phyloP scores from a whole-genome alignment of 768 basidiomycete species.

The Mycena amicta region DNA sequence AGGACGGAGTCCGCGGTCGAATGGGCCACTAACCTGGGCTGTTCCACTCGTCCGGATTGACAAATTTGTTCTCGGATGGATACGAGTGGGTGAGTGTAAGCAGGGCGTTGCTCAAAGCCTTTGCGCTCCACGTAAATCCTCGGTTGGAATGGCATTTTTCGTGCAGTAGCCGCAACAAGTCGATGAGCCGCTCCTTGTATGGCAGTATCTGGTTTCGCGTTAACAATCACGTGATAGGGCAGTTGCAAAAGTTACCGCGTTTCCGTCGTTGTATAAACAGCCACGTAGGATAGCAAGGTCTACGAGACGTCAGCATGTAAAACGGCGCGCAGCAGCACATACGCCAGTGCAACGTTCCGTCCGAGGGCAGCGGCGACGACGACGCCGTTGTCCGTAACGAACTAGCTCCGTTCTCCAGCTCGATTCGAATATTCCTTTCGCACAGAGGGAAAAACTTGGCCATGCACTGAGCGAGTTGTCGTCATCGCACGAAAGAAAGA shows the following conservation, averaged over 20 bases:
- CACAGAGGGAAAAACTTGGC: conserved; percentile 80
- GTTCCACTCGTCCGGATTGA: conserved; percentile 76
- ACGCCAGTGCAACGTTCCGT: conserved; percentile 91
- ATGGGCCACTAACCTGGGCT: too few relatives aligned
- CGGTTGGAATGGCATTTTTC: conserved; percentile 77
- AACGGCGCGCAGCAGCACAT: conserved; percentile 29
- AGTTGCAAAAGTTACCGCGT: conserved; percentile 46
- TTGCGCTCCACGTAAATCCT: conserved; percentile 81
- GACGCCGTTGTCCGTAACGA: conserved; percentile 71
- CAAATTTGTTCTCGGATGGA: conserved; percentile 78
- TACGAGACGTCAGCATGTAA: conserved; percentile 27
- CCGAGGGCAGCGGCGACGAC: conserved; percentile 70
- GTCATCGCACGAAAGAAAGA: too few relatives aligned
- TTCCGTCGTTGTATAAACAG: conserved; percentile 76
- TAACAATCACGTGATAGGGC: neutral
- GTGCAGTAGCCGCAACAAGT: conserved; percentile 63
- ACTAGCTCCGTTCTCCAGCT: conserved; percentile 85
- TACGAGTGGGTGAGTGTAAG: conserved; percentile 81
- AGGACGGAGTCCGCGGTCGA: too few relatives aligned
- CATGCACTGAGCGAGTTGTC: conserved; percentile 44
- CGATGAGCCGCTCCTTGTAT: conserved; percentile 63
- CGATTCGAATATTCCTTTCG: conserved; percentile 64
- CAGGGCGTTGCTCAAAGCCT: conserved; percentile 71
- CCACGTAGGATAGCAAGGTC: conserved; percentile 78
- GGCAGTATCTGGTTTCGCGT: conserved; percentile 53